Evolutionary conservation across 1,284 basidiomycete species (phyloP).

Genomic region (Ceratorhiza oryzae-sativae): DNA sequence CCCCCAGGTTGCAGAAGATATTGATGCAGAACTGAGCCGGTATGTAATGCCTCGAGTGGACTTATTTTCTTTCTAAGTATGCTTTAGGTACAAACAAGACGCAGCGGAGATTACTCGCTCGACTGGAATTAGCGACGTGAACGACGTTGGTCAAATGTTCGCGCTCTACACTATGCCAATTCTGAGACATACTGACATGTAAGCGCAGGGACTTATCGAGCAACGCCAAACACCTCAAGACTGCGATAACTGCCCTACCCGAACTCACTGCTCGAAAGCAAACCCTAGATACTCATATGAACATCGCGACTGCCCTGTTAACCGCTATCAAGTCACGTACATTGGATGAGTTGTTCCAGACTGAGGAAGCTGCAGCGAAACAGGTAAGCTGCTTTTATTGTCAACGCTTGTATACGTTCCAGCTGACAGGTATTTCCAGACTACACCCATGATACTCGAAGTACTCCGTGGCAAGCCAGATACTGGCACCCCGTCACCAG

Average conservation of each 20-base stretch:
- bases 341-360: slow-evolving; percentile 95
- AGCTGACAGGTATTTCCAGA: slow-evolving; percentile 54
- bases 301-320: slow-evolving; percentile 94
- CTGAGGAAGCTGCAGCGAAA: slow-evolving; percentile 89
- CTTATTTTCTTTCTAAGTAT: neutral
- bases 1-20: slow-evolving; percentile 98
- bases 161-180: slow-evolving; percentile 48
- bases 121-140: slow-evolving; percentile 95
- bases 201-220: slow-evolving; percentile 82
- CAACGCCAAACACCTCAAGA: slow-evolving; percentile 95
- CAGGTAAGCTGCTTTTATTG: slow-evolving; percentile 60
- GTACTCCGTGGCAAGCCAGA: slow-evolving; percentile 61
- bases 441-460: slow-evolving; percentile 81
- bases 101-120: slow-evolving; percentile 96
- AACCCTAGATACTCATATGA: slow-evolving; percentile 98
- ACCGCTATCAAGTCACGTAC: slow-evolving; percentile 97
- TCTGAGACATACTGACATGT: neutral
- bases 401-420: neutral
- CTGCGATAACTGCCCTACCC: slow-evolving; percentile 97
- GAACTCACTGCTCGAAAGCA: slow-evolving; percentile 96
- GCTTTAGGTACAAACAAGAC: slow-evolving; percentile 82
- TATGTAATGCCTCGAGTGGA: slow-evolving; percentile 33
- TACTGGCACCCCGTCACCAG: slow-evolving; percentile 62
- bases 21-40: slow-evolving; percentile 89
- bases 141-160: slow-evolving; percentile 92